Evolutionary conservation across 108 stramenopile genomes (phyloP).

Genomic region (Skeletonema menzelii): DNA sequence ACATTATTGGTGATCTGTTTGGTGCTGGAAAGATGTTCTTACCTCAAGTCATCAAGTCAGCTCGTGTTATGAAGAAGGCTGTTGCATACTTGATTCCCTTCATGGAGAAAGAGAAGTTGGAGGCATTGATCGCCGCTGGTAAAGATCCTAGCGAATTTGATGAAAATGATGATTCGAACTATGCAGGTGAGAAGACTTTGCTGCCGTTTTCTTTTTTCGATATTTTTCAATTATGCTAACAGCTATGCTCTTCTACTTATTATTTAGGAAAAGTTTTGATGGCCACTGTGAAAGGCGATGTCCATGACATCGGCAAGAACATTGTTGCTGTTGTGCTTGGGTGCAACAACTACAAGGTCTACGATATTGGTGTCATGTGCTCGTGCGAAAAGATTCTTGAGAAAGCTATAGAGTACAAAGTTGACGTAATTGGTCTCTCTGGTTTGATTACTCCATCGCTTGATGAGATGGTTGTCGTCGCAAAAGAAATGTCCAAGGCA

Average conservation of each 20-base stretch:
- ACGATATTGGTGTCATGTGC: conserved; percentile 99
- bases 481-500: conserved; percentile 95
- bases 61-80: conserved; percentile 99
- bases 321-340: conserved; percentile 99
- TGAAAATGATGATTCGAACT: conserved; percentile 87
- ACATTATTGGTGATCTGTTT: conserved; percentile 98
- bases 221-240: conserved; percentile 5
- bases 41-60: conserved; percentile 99
- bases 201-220: neutral
- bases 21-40: conserved; percentile 99
- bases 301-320: conserved; percentile 99
- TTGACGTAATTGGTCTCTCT: conserved; percentile 97
- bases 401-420: conserved; percentile 92
- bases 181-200: conserved; percentile 52
- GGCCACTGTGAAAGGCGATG: conserved; percentile 99
- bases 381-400: conserved; percentile 95
- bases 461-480: conserved; percentile 99
- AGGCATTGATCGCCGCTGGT: conserved; percentile 84
- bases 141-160: conserved; percentile 82
- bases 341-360: conserved; percentile 99
- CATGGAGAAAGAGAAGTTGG: conserved; percentile 98
- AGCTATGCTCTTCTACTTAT: neutral
- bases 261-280: conserved; percentile 92
- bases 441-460: conserved; percentile 99
- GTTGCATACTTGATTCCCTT: conserved; percentile 98